A percentile compares a stretch with the other conserved stretches of the same genome.
phyloP scores from a whole-genome alignment of 73 alveolate genomes.

The Blepharisma japonicum region DNA sequence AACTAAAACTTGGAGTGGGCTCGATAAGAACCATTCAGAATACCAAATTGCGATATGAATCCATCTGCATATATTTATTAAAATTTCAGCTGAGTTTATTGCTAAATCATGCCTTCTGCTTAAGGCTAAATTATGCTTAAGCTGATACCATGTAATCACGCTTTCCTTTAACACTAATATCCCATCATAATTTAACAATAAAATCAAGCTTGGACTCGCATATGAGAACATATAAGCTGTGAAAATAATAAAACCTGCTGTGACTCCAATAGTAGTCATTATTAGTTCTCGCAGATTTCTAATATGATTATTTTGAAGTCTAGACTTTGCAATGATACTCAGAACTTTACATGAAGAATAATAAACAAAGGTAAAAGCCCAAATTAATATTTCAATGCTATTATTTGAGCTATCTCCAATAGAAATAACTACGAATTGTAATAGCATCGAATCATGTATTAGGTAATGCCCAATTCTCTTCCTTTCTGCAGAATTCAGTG shows the following conservation, averaged over 20 bases:
- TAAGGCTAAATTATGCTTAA: neutral
- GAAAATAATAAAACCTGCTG: neutral
- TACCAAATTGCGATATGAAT: neutral
- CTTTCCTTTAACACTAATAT: neutral
- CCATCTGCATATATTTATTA: neutral
- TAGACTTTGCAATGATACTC: neutral
- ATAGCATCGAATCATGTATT: no score
- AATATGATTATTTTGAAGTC: neutral
- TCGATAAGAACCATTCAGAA: neutral
- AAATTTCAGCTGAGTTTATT: neutral
- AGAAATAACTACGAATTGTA: neutral
- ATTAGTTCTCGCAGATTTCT: neutral
- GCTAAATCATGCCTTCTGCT: neutral
- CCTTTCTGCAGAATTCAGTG: no score
- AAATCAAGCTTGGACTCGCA: neutral
- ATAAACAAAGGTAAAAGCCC: neutral
- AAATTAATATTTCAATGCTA: neutral
- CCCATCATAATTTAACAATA: neutral
- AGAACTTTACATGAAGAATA: neutral
- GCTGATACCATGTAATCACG: neutral
- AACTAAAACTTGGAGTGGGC: constrained; percentile 16
- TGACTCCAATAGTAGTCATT: neutral
- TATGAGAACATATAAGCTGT: neutral
- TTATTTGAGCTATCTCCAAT: neutral
- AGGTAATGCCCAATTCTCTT: no score